phyloP scores from a whole-genome alignment of 2,329 filamentous ascomycete species.

The Plenodomus tracheiphilus region DNA sequence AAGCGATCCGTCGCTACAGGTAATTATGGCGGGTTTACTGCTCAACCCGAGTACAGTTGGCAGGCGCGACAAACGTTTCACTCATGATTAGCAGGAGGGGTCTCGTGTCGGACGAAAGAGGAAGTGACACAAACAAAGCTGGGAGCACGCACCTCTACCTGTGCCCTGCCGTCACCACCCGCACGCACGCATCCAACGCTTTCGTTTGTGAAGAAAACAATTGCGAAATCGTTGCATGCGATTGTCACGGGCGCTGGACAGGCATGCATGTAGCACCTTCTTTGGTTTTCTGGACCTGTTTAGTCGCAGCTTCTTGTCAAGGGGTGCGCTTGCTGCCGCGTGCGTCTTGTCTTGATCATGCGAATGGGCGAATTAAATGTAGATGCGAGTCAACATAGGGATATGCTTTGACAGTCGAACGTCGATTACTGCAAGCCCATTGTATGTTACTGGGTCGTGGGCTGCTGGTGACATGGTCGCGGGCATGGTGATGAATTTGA shows the following conservation, averaged over 20 bases:
- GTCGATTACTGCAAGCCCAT: constrained; percentile 28
- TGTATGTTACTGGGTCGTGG: constrained; percentile 25
- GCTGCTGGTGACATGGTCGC: constrained; percentile 34
- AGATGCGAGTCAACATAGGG: neutral
- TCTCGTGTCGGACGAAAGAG: constrained; percentile 9
- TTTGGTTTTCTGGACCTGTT: neutral
- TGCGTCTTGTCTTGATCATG: constrained; percentile 1
- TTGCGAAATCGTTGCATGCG: constrained; percentile 9
- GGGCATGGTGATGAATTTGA: constrained; percentile 38
- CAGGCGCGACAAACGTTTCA: neutral
- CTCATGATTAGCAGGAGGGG: neutral
- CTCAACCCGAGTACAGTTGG: neutral
- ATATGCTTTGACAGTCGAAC: constrained; percentile 19
- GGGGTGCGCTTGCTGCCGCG: neutral
- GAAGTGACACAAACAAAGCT: constrained; percentile 22
- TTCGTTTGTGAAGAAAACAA: constrained; percentile 12
- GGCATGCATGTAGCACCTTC: constrained; percentile 4
- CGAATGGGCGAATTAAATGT: neutral
- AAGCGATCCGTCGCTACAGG: neutral
- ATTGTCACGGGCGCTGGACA: constrained; percentile 21
- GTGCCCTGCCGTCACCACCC: constrained; percentile 14
- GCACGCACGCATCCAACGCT: constrained; percentile 7
- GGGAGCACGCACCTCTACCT: constrained; percentile 33
- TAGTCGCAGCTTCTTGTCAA: neutral
- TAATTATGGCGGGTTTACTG: neutral